A percentile compares a stretch with the other conserved stretches of the same genome.
Evolutionary conservation across 495 filamentous ascomycete species (phyloP).

Genomic region (Neurospora sp.): DNA sequence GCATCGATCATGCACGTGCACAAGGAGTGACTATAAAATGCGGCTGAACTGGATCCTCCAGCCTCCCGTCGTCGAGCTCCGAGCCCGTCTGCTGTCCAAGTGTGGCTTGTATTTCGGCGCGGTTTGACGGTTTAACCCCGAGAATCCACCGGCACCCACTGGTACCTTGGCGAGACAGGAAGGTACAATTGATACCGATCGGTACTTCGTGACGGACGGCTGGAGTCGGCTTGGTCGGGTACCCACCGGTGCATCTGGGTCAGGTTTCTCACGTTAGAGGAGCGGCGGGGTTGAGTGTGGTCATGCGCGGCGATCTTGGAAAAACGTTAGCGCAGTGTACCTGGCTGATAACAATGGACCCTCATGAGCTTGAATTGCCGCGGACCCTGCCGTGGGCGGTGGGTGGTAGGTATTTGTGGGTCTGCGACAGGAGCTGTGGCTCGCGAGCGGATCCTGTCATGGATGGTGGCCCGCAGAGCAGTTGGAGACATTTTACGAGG

Average conservation of each 20-base stretch:
- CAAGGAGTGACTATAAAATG: neutral
- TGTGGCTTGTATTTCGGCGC: neutral
- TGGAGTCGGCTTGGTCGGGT: neutral
- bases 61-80: neutral
- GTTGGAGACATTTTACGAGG: neutral
- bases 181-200: neutral
- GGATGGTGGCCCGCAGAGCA: neutral
- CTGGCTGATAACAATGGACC: neutral
- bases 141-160: neutral
- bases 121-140: neutral
- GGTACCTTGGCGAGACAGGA: neutral
- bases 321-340: neutral
- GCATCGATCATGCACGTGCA: neutral
- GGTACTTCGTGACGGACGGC: neutral
- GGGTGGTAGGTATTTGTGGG: neutral
- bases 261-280: neutral
- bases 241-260: neutral
- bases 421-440: neutral
- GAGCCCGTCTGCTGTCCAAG: neutral
- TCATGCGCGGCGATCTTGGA: neutral
- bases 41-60: neutral
- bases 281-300: neutral
- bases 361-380: neutral
- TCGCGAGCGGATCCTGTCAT: neutral
- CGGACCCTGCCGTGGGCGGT: neutral